Evolutionary conservation across 768 basidiomycete genomes (phyloP), one percentile per base, ranked within the genome.

Genomic region (Ephemerocybe angulata): DNA sequence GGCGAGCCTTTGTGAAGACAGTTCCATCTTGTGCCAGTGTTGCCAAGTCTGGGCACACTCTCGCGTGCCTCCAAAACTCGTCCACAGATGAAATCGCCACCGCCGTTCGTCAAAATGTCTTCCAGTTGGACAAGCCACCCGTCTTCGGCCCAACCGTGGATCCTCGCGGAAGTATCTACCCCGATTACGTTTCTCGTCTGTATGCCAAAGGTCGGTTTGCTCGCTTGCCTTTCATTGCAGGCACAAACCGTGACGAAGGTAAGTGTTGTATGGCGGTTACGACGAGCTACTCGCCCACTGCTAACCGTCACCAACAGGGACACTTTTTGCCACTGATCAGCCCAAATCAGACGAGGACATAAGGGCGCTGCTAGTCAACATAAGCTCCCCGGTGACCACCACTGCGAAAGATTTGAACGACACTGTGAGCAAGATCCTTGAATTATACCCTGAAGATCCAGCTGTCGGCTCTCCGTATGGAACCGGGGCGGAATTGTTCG

Each of bases 161-260:
- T 46, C 15, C 48, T 2, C 76, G 77, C 0, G 66, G 66, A 3
- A 76, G 76, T 0, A 49, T 79, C 2, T 61, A 75, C 35, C 73
- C 72, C 1, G 77, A 74, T 43, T 56, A 69, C 10, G 71, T 74
- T 8, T 76, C 76, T 2, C 63, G 53, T 28, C 64, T 76, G 7
- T 61, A 65, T 5, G 50, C 54, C 42, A 65, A 21, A 56, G 68
- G 48, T 2, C 60, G 48, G 58, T 70, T 70, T 48, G 60, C 74
- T 0, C 60, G 63, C 17, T 54, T 81, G 2, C 78, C 79, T 1
- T 76, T 78, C 58, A 79, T 81, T 25, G 63, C 74, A 43, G 78
- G 78, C 13, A 72, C 74, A 5, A 70, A 67, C 56, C 62, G 74
- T 4, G 77, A 81, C 59, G 78, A 80, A 70, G 77, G 79, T 78